Conservation (phyloP, 352 stramenopile genomes). For the Phytopythium kandeliae region DNA sequence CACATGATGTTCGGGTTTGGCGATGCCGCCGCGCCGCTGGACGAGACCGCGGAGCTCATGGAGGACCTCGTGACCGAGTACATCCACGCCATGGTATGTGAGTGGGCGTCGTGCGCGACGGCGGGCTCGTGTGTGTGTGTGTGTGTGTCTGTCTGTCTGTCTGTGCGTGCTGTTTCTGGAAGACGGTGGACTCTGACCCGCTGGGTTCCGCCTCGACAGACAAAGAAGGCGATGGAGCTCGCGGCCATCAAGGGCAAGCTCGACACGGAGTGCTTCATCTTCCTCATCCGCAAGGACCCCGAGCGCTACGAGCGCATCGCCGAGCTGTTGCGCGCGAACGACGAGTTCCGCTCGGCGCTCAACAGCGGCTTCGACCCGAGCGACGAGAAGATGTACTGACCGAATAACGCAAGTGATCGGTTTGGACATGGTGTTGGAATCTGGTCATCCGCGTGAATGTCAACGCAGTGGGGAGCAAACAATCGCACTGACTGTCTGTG, state of each 20-base stretch:
- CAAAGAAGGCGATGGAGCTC: slow-evolving; percentile 82
- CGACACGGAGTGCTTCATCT: slow-evolving; percentile 87
- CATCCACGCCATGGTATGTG: slow-evolving; percentile 69
- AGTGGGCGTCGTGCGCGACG: too few relatives aligned
- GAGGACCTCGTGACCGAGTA: slow-evolving; percentile 85
- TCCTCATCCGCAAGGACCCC: slow-evolving; percentile 82
- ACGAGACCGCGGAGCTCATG: slow-evolving; percentile 79
- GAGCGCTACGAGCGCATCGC: slow-evolving; percentile 79
- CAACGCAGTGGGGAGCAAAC: too few relatives aligned
- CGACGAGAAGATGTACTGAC: slow-evolving; percentile 86
- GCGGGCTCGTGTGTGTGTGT: too few relatives aligned
- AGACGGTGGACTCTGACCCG: too few relatives aligned
- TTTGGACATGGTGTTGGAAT: too few relatives aligned
- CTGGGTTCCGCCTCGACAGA: too few relatives aligned
- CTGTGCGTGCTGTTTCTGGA: too few relatives aligned
- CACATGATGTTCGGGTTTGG: slow-evolving; percentile 89
- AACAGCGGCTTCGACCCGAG: slow-evolving; percentile 87
- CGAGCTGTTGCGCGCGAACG: slow-evolving; percentile 78
- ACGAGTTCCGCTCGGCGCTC: slow-evolving; percentile 78
- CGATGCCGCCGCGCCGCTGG: slow-evolving; percentile 59
- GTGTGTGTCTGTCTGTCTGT: too few relatives aligned
- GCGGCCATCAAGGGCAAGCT: slow-evolving; percentile 79
- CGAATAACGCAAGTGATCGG: not conserved
- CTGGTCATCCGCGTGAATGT: too few relatives aligned
- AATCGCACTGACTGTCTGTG: too few relatives aligned